Base-by-base conservation (phyloP, 306 rosid species). In the Quercus wislizeni region DNA sequence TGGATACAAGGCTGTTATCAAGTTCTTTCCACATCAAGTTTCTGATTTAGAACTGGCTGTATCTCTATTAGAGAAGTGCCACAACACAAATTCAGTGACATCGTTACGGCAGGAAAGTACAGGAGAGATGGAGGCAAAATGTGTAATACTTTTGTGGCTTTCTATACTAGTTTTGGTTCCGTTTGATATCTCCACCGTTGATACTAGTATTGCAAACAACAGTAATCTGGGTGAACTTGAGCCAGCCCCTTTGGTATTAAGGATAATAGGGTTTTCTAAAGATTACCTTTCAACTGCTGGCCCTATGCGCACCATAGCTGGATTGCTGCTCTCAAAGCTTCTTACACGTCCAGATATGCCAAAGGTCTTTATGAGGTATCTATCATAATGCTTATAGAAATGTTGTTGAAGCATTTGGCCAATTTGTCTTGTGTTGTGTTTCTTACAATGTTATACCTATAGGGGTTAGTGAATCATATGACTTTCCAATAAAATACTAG, bases 281-380 rank as follows among this genome's bases (percentile, higher is more conserved):
- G 97, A 95, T 84, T 92, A 95, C 76, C 90, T 95, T 27, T 88
- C 99, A 52, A 85, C 80, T 85, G 90, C 96, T 0, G 98, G 99
- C 64, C 98, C 96, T 57, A 92, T 92, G 99, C 91, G 91, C 51
- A 83, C 97, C 63, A 88, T 95, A 83, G 92, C 99, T 84, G 99
- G 96, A 65, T 78, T 95, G 58, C 85, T 95, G 61, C 96, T 95
- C 76, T 89, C 98, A 0, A 90, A 83, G 88, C 97, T 95, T 84
- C 86, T 95, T 73, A 92, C 99, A 35, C 97, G 99, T 59, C 99
- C 97, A 5, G 99, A 95, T 83, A 92, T 95, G 99, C 92, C 98
- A 23, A 92, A 80, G 88, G 98, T 94, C 79, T 91, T 91, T 83
- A 79, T 74, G 62, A 95, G 98, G 97, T 91, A 46, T 73, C 19